Base-by-base conservation (phyloP, 257 asterid genomes). In the Ilex aquifolium region DNA sequence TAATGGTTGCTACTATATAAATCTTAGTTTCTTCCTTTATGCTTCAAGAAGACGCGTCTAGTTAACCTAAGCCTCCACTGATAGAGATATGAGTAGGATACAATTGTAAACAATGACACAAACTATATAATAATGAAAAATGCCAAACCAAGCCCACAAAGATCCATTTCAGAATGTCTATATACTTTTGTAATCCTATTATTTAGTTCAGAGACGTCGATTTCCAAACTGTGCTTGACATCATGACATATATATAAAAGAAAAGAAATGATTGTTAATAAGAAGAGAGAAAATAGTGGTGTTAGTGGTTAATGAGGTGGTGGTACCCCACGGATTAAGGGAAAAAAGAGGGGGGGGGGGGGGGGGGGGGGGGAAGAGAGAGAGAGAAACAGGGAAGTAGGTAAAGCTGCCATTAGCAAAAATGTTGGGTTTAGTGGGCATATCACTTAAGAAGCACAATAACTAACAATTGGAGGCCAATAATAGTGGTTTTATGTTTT, bases 221-320 rank as follows among this genome's bases (percentile, higher is more conserved):
- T 67, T 75, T 65, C 58, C 31, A 63, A 42, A 64, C 79, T 73
- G 58, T 64, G 79, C 76, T 81, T 79, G 80, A 77, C 88, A 77
- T 82, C 82, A 80, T 64, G 27, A 1, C 27, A 21, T 21, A 21
- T 21, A 21, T 21, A 60, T 72, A 64, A 67, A 67, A 71, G 56
- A 59, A 31, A 50, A 67, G 62, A 77, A 63, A 70, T 66, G 52
- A 59, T 70, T 71, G 54, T 68, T 68, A 50, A 46, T 16, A 53
- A 32, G 61, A 39, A 27, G 44, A 13, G 7, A 2, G 12, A 42
- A 31, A 65, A 49, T 30, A 56, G 61, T 61, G 54, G 66, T 51
- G 63, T 59, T 74, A 77, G 82, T 74, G 85, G 74, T 68, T 71
- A 57, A n/a, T 73, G 81, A 67, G 77, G 70, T 77, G 82, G 50